phyloP scores from a whole-genome alignment of 1,284 basidiomycete genomes.

The Athelia psychrophila region DNA sequence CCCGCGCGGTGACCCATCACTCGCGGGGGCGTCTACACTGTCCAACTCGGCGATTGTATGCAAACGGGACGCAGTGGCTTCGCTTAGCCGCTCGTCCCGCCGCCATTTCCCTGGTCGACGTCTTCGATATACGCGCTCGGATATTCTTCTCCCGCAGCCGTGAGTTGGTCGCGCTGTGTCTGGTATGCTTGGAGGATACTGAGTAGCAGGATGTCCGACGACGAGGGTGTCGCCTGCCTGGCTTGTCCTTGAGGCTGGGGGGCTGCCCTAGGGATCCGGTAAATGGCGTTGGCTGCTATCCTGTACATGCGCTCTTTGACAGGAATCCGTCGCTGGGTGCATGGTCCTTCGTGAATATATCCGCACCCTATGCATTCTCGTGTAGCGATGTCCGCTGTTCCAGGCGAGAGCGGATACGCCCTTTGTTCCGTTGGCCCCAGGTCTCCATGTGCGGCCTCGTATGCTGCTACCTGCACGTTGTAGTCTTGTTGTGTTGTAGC shows the following conservation, averaged over 20 bases:
- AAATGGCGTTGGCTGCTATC: neutral
- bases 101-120: conserved; percentile 1
- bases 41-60: neutral
- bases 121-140: neutral
- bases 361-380: neutral
- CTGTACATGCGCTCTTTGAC: neutral
- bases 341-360: neutral
- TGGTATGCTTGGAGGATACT: neutral
- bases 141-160: no score
- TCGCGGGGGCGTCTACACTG: neutral
- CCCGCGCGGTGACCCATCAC: neutral
- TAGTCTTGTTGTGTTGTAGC: no score
- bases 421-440: neutral
- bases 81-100: neutral
- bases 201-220: neutral
- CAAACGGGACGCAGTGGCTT: neutral
- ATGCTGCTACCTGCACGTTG: neutral
- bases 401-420: neutral
- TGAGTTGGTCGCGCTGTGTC: no score
- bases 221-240: neutral
- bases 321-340: neutral
- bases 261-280: neutral
- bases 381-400: neutral
- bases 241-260: neutral
- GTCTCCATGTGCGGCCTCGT: neutral